Percentiles rank a stretch among this genome's conserved stretches.
Conservation (phyloP, 768 basidiomycete genomes). For the Dioszegia crocea region DNA sequence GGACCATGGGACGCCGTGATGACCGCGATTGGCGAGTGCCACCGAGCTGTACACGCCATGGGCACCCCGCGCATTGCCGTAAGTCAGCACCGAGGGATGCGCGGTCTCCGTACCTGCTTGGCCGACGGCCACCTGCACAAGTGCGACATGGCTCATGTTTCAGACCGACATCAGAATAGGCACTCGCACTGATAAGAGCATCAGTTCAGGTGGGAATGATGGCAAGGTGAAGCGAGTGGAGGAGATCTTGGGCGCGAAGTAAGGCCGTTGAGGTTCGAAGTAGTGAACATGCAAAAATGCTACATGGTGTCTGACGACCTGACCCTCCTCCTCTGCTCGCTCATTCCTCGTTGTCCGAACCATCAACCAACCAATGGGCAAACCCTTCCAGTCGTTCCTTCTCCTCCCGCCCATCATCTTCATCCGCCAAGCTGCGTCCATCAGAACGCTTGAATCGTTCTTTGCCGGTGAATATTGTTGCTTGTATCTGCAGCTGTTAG, state of each 20-base stretch:
- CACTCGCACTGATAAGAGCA: slow-evolving; percentile 70
- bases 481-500: slow-evolving; percentile 57
- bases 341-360: slow-evolving; percentile 28
- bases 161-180: slow-evolving; percentile 90
- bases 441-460: slow-evolving; percentile 70
- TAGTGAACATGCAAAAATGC: too few species aligned
- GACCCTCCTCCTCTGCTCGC: too few species aligned
- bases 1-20: slow-evolving; percentile 82
- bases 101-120: not conserved
- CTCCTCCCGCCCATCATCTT: slow-evolving; percentile 59
- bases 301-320: not conserved
- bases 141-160: slow-evolving; percentile 50
- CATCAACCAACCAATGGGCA: slow-evolving; percentile 72
- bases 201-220: slow-evolving; percentile 63
- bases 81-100: slow-evolving; percentile 6
- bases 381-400: slow-evolving; percentile 82
- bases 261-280: too few species aligned
- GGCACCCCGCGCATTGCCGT: slow-evolving; percentile 44
- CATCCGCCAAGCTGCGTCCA: slow-evolving; percentile 59
- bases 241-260: slow-evolving; percentile 58
- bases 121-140: too few species aligned
- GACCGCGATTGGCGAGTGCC: slow-evolving; percentile 84
- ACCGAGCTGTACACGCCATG: slow-evolving; percentile 52
- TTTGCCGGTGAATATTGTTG: slow-evolving; percentile 73
- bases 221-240: slow-evolving; percentile 75